A percentile compares a stretch with the other conserved stretches of the same genome.
Evolutionary conservation across 2,329 filamentous ascomycete species (phyloP).

Genomic region (Periconia digitata): DNA sequence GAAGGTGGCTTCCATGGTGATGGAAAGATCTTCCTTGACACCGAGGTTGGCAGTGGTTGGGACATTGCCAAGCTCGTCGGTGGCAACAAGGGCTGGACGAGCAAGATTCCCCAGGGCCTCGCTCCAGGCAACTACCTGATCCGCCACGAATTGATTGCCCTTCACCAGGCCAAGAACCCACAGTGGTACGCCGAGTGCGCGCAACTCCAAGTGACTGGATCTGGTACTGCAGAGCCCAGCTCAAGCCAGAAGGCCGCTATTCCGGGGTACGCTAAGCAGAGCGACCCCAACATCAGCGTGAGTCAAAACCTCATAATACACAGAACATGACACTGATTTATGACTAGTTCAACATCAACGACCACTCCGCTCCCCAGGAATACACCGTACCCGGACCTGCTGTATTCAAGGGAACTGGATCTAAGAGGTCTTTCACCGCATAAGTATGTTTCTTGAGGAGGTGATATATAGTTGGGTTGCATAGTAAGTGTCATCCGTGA

Average conservation of each 20-base stretch:
- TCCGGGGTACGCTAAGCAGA: slow-evolving; percentile 45
- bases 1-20: neutral
- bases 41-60: neutral
- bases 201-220: slow-evolving; percentile 55
- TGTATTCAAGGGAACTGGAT: neutral
- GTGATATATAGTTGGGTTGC: no score
- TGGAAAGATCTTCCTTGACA: neutral
- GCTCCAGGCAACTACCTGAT: slow-evolving; percentile 38
- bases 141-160: slow-evolving; percentile 58
- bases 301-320: neutral
- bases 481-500: no score
- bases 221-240: slow-evolving; percentile 48
- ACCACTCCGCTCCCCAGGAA: neutral
- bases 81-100: slow-evolving; percentile 54
- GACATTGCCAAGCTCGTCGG: slow-evolving; percentile 48
- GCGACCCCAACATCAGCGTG: slow-evolving; percentile 50
- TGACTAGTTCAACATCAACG: neutral
- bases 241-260: slow-evolving; percentile 49
- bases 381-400: neutral
- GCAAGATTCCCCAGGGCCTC: slow-evolving; percentile 53
- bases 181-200: slow-evolving; percentile 61
- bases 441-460: neutral
- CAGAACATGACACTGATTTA: no score
- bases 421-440: neutral
- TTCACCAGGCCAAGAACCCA: slow-evolving; percentile 55